Evolutionary conservation across 768 basidiomycete species (phyloP).

Genomic region (Cystoderma amianthinum): DNA sequence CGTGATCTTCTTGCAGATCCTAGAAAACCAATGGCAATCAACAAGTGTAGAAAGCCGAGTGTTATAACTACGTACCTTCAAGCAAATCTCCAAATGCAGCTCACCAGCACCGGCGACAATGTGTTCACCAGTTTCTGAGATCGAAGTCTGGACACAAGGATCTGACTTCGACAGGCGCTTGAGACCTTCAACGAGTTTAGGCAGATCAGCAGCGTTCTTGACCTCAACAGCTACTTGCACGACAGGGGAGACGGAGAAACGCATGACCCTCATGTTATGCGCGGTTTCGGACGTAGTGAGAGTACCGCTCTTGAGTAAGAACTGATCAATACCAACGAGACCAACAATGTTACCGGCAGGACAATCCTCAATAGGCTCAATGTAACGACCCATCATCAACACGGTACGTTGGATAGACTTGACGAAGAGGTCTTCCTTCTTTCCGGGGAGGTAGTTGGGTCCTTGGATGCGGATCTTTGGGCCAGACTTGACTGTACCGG

Average conservation of each 20-base stretch:
- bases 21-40: conserved; percentile 18
- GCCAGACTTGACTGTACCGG: conserved; percentile 93
- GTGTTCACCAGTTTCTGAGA: conserved; percentile 89
- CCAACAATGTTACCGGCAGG: conserved; percentile 98
- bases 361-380: conserved; percentile 99
- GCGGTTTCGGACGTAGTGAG: conserved; percentile 97
- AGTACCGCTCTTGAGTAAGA: conserved; percentile 98
- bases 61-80: conserved; percentile 61
- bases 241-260: conserved; percentile 99
- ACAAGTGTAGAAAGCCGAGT: not conserved
- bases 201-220: conserved; percentile 98
- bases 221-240: conserved; percentile 99
- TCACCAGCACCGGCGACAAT: conserved; percentile 99
- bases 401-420: conserved; percentile 99
- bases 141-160: conserved; percentile 97
- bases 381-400: conserved; percentile 99
- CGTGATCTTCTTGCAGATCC: conserved; percentile 99
- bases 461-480: conserved; percentile 99
- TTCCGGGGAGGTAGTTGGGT: conserved; percentile 96
- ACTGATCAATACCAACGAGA: conserved; percentile 99
- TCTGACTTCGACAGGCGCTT: conserved; percentile 99
- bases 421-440: conserved; percentile 97
- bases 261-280: conserved; percentile 99
- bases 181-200: conserved; percentile 99
- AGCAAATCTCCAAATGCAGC: conserved; percentile 97